Base-by-base conservation (phyloP, 805 yeast genomes). In the Barnettozyma sp. region DNA sequence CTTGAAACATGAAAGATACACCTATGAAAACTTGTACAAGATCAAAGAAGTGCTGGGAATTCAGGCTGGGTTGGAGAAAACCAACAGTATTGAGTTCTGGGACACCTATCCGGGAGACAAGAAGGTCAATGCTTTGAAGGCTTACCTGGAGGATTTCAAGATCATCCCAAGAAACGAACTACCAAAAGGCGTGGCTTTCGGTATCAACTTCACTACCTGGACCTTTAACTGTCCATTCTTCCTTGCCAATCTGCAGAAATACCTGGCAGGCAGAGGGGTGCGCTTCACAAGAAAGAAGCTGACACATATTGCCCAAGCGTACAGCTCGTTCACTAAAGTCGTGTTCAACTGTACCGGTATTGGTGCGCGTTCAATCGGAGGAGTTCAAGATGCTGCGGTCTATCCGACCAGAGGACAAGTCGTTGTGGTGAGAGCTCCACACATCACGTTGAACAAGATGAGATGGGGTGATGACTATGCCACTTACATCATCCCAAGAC, bases 371-470 rank as follows among this genome's bases (percentile, higher is more conserved):
- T 52, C 56, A 3, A 59, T 84, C 6, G 76, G 76, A 7, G 92
- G 88, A 10, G 84, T 80, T 13, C 59, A 62, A 15, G 94, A 84
- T 50, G 42, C 60, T 7, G 58, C 61, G 1, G 71, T 79, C 14
- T 80, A 76, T 45, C 90, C 94, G 7, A 74, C 83, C 1, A 64
- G 94, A 40, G 94, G 94, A 5, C 94, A 83, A 51, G 86, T 82
- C 18, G 79, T 82, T 14, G 78, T 82, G 8, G 66, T 82, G 16
- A 70, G 66, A 41, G 85, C 86, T 0, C 86, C 87, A 3, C 82
- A 79, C 46, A 63, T 82, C 41, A 61, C 60, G 22, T 76, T 73
- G 46, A 82, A 80, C 53, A 59, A 57, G 41, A 51, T 74, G 65
- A 59, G 73, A 35, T 77, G 82, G 82, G 80, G 81, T n/a, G 58